Evolutionary conservation across 2,329 filamentous ascomycete genomes (phyloP), one percentile per base, ranked within the genome.

Genomic region (Whalleya microplaca): DNA sequence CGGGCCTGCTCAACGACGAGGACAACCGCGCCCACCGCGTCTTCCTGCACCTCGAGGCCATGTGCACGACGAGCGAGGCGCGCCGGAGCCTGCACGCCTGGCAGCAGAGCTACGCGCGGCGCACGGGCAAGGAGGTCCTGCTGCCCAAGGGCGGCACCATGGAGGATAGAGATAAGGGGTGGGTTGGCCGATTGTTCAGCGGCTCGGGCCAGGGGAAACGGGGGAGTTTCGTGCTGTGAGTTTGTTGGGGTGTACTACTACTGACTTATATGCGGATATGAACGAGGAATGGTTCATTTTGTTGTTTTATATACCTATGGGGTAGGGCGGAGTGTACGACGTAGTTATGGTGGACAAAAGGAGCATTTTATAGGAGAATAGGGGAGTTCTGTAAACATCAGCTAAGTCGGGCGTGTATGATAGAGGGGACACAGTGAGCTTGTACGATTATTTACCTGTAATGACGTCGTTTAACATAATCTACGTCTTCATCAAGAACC

Each of bases 71-170:
- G 0, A 64, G 64, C 2, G 79, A 80, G 47, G 82, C 84, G 1
- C 75, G 71, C n/a, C 64, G 70, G 4, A 80, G 82, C 29, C 69
- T 86, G 2, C 72, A 72, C 27, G 62, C 68, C 3, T 86, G 81
- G 77, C 81, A 83, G 66, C 73, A 79, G 56, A 60, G 58, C 2
- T 85, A 80, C 63, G 81, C 82, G 23, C 73, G 77, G 7, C 72
- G 66, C 2, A 60, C 66, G 44, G 67, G 71, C 9, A 72, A 74
- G n/a, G 68, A 73, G 2, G 61, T 59, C 14, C 68, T 83, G 4
- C 71, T 82, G 0, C 78, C 80, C 0, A 56, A 64, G 1, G 75
- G 75, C 6, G 63, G 64, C 12, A 54, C 58, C 10, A 64, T 67
- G 66, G 52, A 61, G 2, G 56, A 51, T 7, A 56, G 57, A 10